A percentile compares a stretch with the other conserved stretches of the same genome.
These are phyloP conservation scores for Sporothrix brasiliensis DNA, from an alignment of 2,329 filamentous ascomycete genomes.

Conservation along the genomic window DNA sequence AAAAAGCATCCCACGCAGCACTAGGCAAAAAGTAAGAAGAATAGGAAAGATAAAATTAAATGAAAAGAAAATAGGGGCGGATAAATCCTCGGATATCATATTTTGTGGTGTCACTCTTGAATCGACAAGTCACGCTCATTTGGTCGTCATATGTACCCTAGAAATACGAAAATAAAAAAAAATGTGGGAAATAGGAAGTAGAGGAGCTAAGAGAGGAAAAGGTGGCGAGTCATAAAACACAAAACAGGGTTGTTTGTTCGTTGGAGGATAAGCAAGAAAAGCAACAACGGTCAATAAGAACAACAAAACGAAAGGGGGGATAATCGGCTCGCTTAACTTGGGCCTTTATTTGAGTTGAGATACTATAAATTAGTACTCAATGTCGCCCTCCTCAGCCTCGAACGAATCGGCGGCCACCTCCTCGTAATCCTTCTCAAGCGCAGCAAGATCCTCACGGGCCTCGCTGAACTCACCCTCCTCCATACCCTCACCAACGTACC, in stretches of 20 bases:
- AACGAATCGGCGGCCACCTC: conserved; percentile 77
- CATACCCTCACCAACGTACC: conserved; percentile 89
- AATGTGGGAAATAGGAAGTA: not conserved
- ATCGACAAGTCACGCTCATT: conserved; percentile 28
- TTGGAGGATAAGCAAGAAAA: conserved; percentile 6
- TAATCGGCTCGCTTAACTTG: not conserved
- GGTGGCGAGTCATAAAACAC: conserved; percentile 7
- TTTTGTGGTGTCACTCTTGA: conserved; percentile 21
- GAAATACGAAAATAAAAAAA: conserved; percentile 27
- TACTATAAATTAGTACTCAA: conserved; percentile 70
- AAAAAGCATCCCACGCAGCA: not conserved
- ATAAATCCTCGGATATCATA: conserved; percentile 26
- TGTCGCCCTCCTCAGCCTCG: conserved; percentile 65
- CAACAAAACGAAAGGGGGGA: conserved; percentile 6
- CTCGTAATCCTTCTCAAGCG: conserved; percentile 84
- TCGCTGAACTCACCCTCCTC: conserved; percentile 90
- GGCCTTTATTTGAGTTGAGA: not conserved
- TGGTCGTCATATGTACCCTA: conserved; percentile 31
- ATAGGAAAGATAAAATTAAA: conserved; percentile 19
- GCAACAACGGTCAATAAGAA: not conserved
- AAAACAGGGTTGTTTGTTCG: conserved; percentile 7
- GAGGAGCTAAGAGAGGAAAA: not conserved
- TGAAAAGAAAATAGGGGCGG: conserved; percentile 3
- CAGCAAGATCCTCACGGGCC: conserved; percentile 82
- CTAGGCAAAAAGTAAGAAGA: not conserved